These are phyloP conservation scores for Astraeus odoratus DNA, from an alignment of 768 basidiomycete species.

Conservation along the genomic window DNA sequence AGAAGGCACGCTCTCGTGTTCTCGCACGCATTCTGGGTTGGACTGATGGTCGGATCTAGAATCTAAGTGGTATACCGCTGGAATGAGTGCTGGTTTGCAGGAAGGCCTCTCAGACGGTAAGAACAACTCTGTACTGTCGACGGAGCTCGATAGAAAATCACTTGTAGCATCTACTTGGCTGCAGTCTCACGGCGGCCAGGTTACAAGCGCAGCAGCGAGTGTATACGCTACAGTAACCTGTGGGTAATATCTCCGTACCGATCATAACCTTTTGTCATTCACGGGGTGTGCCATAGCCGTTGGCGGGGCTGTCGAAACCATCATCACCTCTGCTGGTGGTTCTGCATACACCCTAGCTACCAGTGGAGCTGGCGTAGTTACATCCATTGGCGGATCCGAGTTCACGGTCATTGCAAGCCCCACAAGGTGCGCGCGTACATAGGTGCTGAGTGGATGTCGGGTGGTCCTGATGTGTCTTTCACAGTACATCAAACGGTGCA, in stretches of 20 bases:
- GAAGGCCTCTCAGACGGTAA: conserved; percentile 16
- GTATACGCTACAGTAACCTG: background rate
- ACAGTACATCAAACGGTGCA: conserved; percentile 15
- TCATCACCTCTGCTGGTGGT: conserved; percentile 55
- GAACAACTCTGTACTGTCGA: background rate
- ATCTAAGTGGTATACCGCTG: conserved; percentile 12
- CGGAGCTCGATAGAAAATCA: background rate
- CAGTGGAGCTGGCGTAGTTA: conserved; percentile 32
- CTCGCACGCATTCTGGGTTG: background rate
- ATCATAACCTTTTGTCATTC: background rate
- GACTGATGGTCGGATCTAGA: conserved; percentile 1
- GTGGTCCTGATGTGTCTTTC: background rate
- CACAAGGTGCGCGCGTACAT: conserved; percentile 8
- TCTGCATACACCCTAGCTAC: conserved; percentile 53
- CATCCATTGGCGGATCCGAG: conserved; percentile 46
- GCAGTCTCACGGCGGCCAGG: conserved; percentile 1
- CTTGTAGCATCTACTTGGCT: conserved; percentile 14
- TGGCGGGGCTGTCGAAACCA: conserved; percentile 45
- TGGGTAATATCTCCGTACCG: background rate
- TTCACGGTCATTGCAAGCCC: conserved; percentile 38
- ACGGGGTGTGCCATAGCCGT: conserved; percentile 31
- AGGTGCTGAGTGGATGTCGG: background rate
- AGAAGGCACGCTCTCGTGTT: background rate
- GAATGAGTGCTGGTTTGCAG: conserved; percentile 7
- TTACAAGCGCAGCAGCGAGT: background rate